phyloP scores from a whole-genome alignment of 257 asterid species.

The Fraxinus excelsior region DNA sequence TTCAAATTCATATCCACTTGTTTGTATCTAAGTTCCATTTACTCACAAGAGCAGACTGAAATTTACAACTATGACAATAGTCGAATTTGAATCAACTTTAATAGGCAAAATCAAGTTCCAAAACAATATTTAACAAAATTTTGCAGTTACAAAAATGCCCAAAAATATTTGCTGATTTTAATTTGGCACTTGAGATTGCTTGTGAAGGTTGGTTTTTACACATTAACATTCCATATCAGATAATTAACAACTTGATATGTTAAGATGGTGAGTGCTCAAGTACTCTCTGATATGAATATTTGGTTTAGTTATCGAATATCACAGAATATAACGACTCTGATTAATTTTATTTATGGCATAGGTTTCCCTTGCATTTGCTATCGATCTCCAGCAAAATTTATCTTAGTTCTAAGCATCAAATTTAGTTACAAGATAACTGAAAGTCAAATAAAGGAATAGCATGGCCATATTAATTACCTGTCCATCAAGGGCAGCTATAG shows the following conservation, averaged over 20 bases:
- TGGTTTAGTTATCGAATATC: not conserved
- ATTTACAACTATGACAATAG: not conserved
- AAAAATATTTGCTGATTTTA: not conserved
- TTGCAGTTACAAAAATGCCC: not conserved
- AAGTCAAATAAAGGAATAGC: not conserved
- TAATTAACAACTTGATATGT: not conserved
- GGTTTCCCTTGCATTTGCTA: not conserved
- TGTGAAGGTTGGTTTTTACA: too few relatives aligned
- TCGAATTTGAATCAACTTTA: not conserved
- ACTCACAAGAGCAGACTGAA: not conserved
- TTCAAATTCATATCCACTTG: not conserved
- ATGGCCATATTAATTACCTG: conserved; percentile 47
- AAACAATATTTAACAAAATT: not conserved
- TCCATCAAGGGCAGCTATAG: conserved; percentile 85
- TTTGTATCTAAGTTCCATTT: not conserved
- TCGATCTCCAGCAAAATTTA: not conserved
- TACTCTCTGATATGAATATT: not conserved
- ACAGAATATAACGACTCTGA: too few relatives aligned
- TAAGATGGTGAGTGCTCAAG: not conserved
- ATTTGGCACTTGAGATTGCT: not conserved
- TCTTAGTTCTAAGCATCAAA: not conserved
- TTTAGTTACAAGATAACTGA: not conserved
- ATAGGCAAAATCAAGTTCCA: not conserved
- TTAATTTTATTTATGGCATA: not conserved
- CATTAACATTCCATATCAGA: too few relatives aligned